These are phyloP conservation scores for Trifolium subterraneum DNA, from an alignment of 306 rosid genomes.

Conservation along the genomic window DNA sequence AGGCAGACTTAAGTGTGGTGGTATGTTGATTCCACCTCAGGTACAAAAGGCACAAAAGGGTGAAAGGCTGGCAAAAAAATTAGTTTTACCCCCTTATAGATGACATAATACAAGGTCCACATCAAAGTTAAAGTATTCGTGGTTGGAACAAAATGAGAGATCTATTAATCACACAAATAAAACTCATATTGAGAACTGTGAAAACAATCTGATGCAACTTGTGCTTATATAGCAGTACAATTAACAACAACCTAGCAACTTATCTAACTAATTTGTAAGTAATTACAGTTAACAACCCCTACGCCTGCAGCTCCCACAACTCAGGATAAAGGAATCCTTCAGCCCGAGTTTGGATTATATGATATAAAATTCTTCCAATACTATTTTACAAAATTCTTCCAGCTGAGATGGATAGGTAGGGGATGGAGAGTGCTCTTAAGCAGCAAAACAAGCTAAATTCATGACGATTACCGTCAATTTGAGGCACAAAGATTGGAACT, in stretches of 20 bases:
- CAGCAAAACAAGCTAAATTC: background rate
- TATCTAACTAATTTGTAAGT: background rate
- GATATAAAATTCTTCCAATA: background rate
- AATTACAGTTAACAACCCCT: background rate
- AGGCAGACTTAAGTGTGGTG: slow-evolving; percentile 10
- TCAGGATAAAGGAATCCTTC: background rate
- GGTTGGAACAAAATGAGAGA: background rate
- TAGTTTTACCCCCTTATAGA: slow-evolving; percentile 5
- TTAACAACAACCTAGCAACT: slow-evolving; percentile 3
- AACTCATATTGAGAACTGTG: background rate
- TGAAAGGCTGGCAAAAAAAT: background rate
- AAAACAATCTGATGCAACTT: background rate
- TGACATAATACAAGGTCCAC: background rate
- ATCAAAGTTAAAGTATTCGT: background rate
- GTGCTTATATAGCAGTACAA: background rate
- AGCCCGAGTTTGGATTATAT: background rate
- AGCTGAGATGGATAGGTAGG: background rate
- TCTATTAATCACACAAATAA: background rate
- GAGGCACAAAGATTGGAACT: background rate
- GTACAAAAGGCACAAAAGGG: no score
- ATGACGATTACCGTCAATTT: background rate
- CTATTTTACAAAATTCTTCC: no score
- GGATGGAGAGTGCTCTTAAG: background rate
- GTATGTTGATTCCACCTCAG: slow-evolving; percentile 5
- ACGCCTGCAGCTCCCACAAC: background rate